A percentile compares a stretch with the other conserved stretches of the same genome.
Evolutionary conservation across 176 grass and related monocot species (phyloP).

Genomic region (Aegilops umbellulata): DNA sequence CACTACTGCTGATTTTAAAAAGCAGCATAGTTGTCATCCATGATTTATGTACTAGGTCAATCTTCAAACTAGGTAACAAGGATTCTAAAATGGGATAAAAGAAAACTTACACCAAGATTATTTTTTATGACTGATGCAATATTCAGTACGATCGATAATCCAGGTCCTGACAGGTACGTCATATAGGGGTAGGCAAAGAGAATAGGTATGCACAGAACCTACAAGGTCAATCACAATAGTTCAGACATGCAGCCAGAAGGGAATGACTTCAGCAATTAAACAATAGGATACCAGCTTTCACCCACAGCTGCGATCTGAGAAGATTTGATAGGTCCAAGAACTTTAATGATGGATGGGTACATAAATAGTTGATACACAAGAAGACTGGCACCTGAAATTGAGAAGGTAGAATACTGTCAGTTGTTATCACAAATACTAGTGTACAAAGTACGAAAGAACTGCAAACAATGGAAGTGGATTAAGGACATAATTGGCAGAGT

Average conservation of each 20-base stretch:
- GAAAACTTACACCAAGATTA: constrained; percentile 30
- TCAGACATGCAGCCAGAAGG: constrained; percentile 20
- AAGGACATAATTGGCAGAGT: neutral
- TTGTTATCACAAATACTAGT: neutral
- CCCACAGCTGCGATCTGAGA: constrained; percentile 55
- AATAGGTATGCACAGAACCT: constrained; percentile 57
- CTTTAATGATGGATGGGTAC: constrained; percentile 55
- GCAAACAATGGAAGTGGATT: neutral
- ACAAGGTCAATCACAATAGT: constrained; percentile 7
- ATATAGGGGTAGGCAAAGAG: constrained; percentile 68
- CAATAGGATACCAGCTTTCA: neutral
- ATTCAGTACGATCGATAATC: constrained; percentile 47
- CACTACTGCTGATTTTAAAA: neutral
- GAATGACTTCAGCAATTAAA: constrained; percentile 4
- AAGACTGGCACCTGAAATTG: constrained; percentile 54
- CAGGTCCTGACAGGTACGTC: constrained; percentile 49
- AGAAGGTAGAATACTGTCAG: constrained; percentile 1
- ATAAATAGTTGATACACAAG: constrained; percentile 69
- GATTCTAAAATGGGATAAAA: neutral
- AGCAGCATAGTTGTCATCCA: neutral
- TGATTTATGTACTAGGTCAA: neutral
- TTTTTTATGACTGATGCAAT: constrained; percentile 42
- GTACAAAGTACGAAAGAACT: neutral
- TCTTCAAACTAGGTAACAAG: neutral
- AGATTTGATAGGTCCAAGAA: constrained; percentile 51